phyloP scores from a whole-genome alignment of 805 yeast species.

The Kregervanrija fluxuum region DNA sequence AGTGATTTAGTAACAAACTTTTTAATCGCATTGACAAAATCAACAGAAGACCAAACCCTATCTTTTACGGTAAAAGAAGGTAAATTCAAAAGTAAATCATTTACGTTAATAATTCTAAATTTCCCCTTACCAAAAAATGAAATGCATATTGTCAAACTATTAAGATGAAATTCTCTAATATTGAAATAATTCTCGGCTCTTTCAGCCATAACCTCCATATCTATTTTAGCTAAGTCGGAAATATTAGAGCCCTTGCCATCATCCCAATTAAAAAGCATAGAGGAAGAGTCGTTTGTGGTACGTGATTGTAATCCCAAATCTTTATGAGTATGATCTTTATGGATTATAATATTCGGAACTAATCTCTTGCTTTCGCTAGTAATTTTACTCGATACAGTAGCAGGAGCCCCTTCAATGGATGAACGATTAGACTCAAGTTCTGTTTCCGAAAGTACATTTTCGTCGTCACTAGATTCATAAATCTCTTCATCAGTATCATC shows the following conservation, averaged over 20 bases:
- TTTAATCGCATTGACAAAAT: conserved; percentile 54
- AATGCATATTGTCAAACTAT: conserved; percentile 48
- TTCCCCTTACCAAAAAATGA: conserved; percentile 75
- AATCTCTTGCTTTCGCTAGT: neutral
- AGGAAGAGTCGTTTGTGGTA: too few species aligned
- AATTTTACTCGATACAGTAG: too few species aligned
- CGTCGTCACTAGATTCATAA: neutral
- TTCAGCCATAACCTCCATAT: conserved; percentile 52
- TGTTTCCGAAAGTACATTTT: neutral
- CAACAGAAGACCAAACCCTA: conserved; percentile 67
- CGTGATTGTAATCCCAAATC: too few species aligned
- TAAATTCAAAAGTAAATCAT: conserved; percentile 57
- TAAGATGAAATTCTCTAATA: conserved; percentile 49
- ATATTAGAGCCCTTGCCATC: conserved; percentile 2
- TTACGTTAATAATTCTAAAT: conserved; percentile 66
- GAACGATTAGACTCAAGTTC: too few species aligned
- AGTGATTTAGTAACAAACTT: conserved; percentile 54
- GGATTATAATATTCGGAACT: too few species aligned
- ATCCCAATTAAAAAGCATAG: conserved; percentile 6
- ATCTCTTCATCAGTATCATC: neutral
- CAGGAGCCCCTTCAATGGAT: too few species aligned
- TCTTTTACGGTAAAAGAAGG: conserved; percentile 55
- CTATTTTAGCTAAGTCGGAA: conserved; percentile 3
- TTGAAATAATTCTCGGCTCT: conserved; percentile 71
- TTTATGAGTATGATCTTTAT: too few species aligned